phyloP scores from a whole-genome alignment of 83 land plant species.

The Picea abies region DNA sequence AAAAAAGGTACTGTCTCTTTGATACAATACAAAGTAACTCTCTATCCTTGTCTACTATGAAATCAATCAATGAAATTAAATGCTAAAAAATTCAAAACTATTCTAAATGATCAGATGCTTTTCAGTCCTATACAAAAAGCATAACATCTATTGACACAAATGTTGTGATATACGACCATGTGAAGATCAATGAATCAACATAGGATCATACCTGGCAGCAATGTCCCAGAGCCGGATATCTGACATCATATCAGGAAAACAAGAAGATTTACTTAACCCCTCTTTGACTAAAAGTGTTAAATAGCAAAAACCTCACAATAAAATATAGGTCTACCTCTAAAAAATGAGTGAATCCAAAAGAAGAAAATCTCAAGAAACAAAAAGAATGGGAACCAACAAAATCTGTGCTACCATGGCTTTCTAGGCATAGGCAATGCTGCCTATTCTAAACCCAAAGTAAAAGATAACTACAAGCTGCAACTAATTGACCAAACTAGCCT shows the following conservation, averaged over 20 bases:
- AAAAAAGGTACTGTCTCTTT: too few relatives aligned
- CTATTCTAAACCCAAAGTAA: too few relatives aligned
- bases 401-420: neutral
- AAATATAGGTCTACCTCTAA: neutral
- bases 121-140: neutral
- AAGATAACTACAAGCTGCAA: too few relatives aligned
- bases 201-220: slow-evolving; percentile 55
- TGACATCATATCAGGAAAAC: slow-evolving; percentile 29
- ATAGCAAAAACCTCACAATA: neutral
- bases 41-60: neutral
- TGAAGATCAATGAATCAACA: neutral
- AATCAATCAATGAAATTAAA: neutral
- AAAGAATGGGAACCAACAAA: too few relatives aligned
- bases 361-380: neutral
- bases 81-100: neutral
- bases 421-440: neutral
- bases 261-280: neutral
- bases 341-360: neutral
- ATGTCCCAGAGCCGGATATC: slow-evolving; percentile 97
- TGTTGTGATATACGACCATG: neutral
- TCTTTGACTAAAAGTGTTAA: neutral
- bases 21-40: too few relatives aligned
- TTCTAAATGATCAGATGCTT: neutral
- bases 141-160: neutral
- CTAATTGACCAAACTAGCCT: too few relatives aligned